Evolutionary conservation across 352 stramenopile species (phyloP).

Genomic region (Phytophthora ohioensis): DNA sequence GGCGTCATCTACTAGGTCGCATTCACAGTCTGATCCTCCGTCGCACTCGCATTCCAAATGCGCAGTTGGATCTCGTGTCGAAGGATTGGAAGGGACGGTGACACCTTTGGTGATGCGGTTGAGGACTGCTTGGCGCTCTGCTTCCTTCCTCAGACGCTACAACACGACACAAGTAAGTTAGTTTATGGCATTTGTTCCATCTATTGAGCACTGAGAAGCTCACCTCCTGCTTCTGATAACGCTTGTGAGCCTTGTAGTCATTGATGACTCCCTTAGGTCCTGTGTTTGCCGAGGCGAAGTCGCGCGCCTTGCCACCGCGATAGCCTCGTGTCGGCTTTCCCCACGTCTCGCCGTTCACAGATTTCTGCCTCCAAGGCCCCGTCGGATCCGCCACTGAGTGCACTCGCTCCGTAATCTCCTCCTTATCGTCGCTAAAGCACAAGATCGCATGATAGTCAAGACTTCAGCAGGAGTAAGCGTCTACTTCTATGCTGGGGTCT

Average conservation of each 20-base stretch:
- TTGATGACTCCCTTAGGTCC: constrained; percentile 85
- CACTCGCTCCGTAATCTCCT: constrained; percentile 67
- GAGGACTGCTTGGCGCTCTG: constrained; percentile 61
- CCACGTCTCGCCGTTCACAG: constrained; percentile 54
- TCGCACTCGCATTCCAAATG: constrained; percentile 32
- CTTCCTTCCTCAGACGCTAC: constrained; percentile 55
- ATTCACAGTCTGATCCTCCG: constrained; percentile 48
- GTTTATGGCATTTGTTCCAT: background rate
- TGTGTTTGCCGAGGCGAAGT: constrained; percentile 74
- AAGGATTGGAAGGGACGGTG: constrained; percentile 17
- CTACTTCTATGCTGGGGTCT: background rate
- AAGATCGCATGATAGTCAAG: constrained; percentile 9
- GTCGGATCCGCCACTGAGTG: constrained; percentile 75
- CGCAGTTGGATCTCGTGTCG: constrained; percentile 14
- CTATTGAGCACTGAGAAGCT: background rate
- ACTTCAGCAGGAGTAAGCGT: background rate
- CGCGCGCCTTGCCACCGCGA: constrained; percentile 39
- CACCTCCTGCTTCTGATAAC: constrained; percentile 67
- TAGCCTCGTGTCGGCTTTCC: constrained; percentile 46
- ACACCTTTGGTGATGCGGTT: constrained; percentile 72
- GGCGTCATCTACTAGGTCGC: constrained; percentile 60
- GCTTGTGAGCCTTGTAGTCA: constrained; percentile 86
- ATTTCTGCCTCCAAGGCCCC: constrained; percentile 71
- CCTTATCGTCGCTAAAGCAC: constrained; percentile 48
- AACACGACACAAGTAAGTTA: constrained; percentile 11